Evolutionary conservation across 1,139 yeast genomes (phyloP), one percentile per base, ranked within the genome.

Genomic region (Magnusiomyces paraingens): DNA sequence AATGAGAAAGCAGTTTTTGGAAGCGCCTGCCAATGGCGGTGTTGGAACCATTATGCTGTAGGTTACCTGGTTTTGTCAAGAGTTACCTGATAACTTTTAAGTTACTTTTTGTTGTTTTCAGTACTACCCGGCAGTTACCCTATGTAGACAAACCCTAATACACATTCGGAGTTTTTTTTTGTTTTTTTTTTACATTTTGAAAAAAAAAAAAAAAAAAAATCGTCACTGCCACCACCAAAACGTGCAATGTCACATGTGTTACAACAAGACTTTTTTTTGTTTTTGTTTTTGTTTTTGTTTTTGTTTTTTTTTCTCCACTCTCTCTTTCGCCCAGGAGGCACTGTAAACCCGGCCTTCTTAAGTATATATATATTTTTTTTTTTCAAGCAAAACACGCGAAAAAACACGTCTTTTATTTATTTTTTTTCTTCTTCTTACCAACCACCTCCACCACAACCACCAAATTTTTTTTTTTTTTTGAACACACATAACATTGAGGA

Each of bases 31-130:
- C 36, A 72, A 72, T 43, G 78, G 86, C 50, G 89, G 96, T 69
- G 95, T 91, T 41, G 98, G 97, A 59, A 91, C 88, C 32, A 94
- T 93, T 11, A 79, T 93, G 81, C 77, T 91, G 54, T 90, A 62
- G 54, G 14, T n/a, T 15, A 15, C 41, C 41, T 4, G 18, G 41
- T n/a, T 26, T 26, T 26, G 4, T 8, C 8, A 26, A 26, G 32
- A 26, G 32, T 26, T 26, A 26, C 8, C 32, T 26, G 32, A 26
- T 26, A 26, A 26, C 8, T 40, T 40, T 6, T 10, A 38, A 38
- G 15, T n/a, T 18, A 40, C 15, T 17, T 40, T n/a, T 38, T 38
- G 4, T 38, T 38, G 3, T 38, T 38, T n/a, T 38, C 18, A 38
- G 15, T 40, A n/a, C 18, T 40, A 40, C 43, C 43, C 32, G 41